Evolutionary conservation across 2,329 filamentous ascomycete species (phyloP).

Genomic region (Teratosphaeria pseudoeucalypti): DNA sequence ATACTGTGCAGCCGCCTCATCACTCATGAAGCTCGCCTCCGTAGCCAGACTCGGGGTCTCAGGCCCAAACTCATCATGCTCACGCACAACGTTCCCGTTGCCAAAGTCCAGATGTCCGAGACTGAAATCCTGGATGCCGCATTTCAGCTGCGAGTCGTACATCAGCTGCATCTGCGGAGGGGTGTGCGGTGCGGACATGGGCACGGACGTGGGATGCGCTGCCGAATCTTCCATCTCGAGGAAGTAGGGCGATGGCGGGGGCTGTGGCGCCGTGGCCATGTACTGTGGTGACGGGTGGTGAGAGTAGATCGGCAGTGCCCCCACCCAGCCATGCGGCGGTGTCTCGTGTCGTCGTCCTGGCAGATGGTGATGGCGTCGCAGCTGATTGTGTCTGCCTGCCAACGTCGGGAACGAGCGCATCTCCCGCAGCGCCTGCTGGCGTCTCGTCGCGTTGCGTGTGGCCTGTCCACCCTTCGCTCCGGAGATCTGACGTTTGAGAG

Average conservation of each 20-base stretch:
- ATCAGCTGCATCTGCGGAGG: conserved; percentile 4
- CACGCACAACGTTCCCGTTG: conserved; percentile 11
- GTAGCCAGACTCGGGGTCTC: conserved; percentile 20
- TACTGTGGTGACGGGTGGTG: conserved; percentile 1
- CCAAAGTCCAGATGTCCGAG: conserved; percentile 12
- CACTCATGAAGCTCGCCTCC: conserved; percentile 19
- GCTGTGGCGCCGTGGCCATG: background rate
- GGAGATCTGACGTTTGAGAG: conserved; percentile 33
- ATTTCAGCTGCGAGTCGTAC: conserved; percentile 4
- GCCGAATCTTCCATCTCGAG: conserved; percentile 6
- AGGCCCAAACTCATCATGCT: conserved; percentile 13
- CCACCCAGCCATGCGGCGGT: background rate
- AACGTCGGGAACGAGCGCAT: conserved; percentile 4
- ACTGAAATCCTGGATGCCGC: conserved; percentile 4
- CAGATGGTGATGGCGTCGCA: conserved; percentile 3
- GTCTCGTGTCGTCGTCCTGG: background rate
- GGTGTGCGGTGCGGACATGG: conserved; percentile 8
- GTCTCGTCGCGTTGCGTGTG: conserved; percentile 22
- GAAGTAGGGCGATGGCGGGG: conserved; percentile 13
- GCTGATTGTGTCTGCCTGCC: conserved; percentile 3
- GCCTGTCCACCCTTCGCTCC: conserved; percentile 37
- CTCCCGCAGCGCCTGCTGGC: conserved; percentile 10
- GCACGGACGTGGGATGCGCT: background rate
- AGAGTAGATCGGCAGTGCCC: background rate
- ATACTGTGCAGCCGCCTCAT: conserved; percentile 11